Evolutionary conservation across 495 filamentous ascomycete species (phyloP), one percentile per base, ranked within the genome.

Genomic region (Xylaria grammica): DNA sequence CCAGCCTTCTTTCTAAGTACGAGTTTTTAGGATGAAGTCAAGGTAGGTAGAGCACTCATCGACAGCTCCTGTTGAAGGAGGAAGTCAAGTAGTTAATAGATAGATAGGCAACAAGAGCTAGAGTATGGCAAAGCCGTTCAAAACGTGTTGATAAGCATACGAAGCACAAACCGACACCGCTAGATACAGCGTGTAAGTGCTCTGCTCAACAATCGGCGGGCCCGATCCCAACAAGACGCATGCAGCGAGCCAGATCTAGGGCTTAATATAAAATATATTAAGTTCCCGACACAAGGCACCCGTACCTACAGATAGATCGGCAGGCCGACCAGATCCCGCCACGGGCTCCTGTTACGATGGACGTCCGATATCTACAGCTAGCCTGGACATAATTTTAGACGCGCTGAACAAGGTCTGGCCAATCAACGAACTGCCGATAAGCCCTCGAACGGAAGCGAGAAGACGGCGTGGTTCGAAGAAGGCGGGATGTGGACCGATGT

Each of bases 391-490:
- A 46, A 70, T 66, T 65, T 56, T 67, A 70, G 62, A 57, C 70
- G 65, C 58, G 67, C 67, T 49, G 65, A 13, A 40, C 36, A 11
- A 3, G 2, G 29, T 17, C 48, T n/a, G 49, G 22, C 71, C 71
- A 73, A 73, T 73, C 63, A 73, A 58, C 54, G 29, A 73, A 73
- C 52, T 73, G 71, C 71, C 71, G 71, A 73, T 55, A 45, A 50
- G 49, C 62, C 49, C 34, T 36, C 61, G 46, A 52, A 3, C 59
- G 22, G 32, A 51, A 53, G 48, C 50, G 34, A 54, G 22, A 32
- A 5, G n/a, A 20, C 24, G 36, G 60, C 60, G 36, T 46, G 49
- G 60, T 62, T 32, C 22, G 27, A 52, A 46, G 36, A 54, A n/a
- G 40, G 24, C 32, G 24, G 36, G 34, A 62, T 52, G 49, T 44